phyloP scores from a whole-genome alignment of 2,329 filamentous ascomycete genomes.

The Beauveria asiatica region DNA sequence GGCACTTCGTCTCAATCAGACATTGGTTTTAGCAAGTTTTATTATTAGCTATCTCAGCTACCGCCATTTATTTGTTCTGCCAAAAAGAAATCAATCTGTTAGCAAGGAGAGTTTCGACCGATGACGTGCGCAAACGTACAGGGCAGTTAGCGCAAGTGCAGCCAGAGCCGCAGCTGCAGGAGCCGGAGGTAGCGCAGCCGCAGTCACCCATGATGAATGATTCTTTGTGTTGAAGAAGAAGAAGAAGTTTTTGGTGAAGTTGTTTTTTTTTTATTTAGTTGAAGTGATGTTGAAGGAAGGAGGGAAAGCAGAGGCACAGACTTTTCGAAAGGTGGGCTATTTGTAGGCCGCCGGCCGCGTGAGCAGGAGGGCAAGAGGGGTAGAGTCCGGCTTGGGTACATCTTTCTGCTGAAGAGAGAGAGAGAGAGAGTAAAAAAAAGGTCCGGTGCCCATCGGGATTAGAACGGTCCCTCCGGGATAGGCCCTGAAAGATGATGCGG shows the following conservation, averaged over 20 bases:
- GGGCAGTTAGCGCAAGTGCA: conserved; percentile 37
- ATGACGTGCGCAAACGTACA: conserved; percentile 23
- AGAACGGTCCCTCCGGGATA: not conserved
- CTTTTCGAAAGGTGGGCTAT: not conserved
- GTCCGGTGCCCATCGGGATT: not conserved
- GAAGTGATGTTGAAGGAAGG: not conserved
- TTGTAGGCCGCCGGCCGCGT: not conserved
- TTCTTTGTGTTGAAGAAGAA: not conserved
- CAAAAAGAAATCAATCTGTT: not conserved
- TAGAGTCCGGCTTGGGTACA: not conserved
- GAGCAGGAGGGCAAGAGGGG: not conserved
- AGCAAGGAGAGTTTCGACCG: not conserved
- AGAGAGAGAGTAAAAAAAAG: not conserved
- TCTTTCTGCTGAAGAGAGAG: not conserved
- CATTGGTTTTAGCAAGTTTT: conserved; percentile 13
- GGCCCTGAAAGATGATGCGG: not conserved
- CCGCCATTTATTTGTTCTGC: conserved; percentile 15
- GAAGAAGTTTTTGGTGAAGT: not conserved
- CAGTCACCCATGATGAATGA: conserved; percentile 32
- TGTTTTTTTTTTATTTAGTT: conserved; percentile 5
- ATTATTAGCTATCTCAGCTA: conserved; percentile 19
- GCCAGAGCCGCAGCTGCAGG: conserved; percentile 32
- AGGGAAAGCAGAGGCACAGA: not conserved
- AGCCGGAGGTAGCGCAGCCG: conserved; percentile 32
- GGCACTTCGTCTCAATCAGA: not conserved